Base-by-base conservation (phyloP, 176 grass and related monocot species). In the Neostapfia colusana region DNA sequence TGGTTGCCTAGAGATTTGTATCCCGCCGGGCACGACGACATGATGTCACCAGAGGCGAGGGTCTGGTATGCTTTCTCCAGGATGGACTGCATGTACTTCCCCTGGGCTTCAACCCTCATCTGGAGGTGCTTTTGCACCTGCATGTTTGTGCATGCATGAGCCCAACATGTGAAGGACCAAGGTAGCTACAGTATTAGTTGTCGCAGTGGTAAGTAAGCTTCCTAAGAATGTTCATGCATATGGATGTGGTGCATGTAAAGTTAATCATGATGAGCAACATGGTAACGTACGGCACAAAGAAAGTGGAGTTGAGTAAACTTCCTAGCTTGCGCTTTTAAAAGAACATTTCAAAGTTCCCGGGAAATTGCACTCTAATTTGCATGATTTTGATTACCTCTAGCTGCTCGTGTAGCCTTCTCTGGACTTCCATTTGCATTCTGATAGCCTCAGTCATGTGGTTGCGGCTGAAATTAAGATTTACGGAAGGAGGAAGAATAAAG, bases 1-100 rank as follows among this genome's bases (percentile, higher is more conserved):
- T 89, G 93, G 58, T 76, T 87, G 35, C 85, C 91, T 69, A 83
- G 74, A 23, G 61, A 79, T 76, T 99, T 92, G 81, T 92, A 94
- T 26, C 46, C 85, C 8, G 67, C 82, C 1, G 86, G 73, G 42
- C 76, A 76, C 46, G 86, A 76, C 46, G 86, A 72, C 6, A 53
- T 18, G 35, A 49, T 54, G 82, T 85, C 89, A 44, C 85, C 95
- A 18, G 79, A 58, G 36, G 87, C 67, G 35, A 92, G 74, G 18
- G 83, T 90, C 75, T 97, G 91, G 50, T 80, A 92, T 9, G 96
- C 96, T 88, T 95, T 95, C 87, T 99, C 87, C 63, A 99, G 76
- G 78, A 99, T 99, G 40, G 89, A 90, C 64, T 99, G 92, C 96
- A 99, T 99, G 80, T 99, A 99, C 78, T 89, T 99, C 1, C 92